Percentiles rank a stretch among this genome's conserved stretches.
These are phyloP conservation scores for Catenaria anguillulae DNA, from an alignment of 371 early-diverging fungal genomes.

Conservation along the genomic window DNA sequence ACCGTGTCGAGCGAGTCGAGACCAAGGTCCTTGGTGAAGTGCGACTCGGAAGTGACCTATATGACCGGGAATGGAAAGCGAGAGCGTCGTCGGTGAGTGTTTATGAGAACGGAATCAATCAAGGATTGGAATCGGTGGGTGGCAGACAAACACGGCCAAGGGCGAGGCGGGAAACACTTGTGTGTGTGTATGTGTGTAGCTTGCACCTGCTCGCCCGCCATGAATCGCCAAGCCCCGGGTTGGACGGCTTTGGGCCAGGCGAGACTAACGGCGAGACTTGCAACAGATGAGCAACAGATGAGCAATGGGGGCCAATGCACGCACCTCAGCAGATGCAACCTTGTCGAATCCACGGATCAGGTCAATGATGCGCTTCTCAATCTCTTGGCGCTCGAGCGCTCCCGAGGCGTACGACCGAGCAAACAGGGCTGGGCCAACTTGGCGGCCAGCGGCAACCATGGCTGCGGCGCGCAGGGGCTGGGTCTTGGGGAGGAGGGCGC, in stretches of 20 bases:
- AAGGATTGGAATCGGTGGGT: too few relatives aligned
- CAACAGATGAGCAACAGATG: too few relatives aligned
- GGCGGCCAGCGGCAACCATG: background rate
- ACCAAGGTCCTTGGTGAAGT: slow-evolving; percentile 85
- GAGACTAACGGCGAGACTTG: too few relatives aligned
- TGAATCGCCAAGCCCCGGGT: too few relatives aligned
- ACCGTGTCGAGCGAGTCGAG: slow-evolving; percentile 91
- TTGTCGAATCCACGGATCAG: slow-evolving; percentile 87
- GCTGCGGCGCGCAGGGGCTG: slow-evolving; percentile 1
- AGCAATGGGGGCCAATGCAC: background rate
- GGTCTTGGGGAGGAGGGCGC: background rate
- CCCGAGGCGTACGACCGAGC: background rate
- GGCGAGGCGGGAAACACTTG: too few relatives aligned
- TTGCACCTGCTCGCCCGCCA: too few relatives aligned
- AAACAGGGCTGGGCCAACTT: background rate
- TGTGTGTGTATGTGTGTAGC: too few relatives aligned
- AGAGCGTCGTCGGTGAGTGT: background rate
- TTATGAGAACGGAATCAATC: background rate
- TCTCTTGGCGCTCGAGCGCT: slow-evolving; percentile 1
- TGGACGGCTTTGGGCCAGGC: too few relatives aligned
- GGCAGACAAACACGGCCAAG: too few relatives aligned
- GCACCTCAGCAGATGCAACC: slow-evolving; percentile 77
- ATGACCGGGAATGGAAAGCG: background rate
- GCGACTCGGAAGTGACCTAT: slow-evolving; percentile 67
- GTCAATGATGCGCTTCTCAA: slow-evolving; percentile 71